Base-by-base conservation (phyloP, 306 rosid genomes). In the Gastrolobium bilobum region DNA sequence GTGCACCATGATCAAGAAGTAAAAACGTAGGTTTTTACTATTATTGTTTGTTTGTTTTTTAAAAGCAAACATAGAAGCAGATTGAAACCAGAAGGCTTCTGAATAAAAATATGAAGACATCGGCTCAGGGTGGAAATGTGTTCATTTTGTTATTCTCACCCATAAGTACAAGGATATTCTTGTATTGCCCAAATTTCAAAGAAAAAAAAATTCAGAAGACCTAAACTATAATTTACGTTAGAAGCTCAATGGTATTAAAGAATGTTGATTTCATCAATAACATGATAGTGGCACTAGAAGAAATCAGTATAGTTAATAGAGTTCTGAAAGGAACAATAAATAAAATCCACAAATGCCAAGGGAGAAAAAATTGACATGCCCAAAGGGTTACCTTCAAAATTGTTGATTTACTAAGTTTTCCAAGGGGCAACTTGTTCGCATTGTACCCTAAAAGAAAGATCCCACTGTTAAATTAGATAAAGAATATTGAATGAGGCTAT, bases 401-500 rank as follows among this genome's bases (percentile, higher is more conserved):
- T 81, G 97, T 93, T 81, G 97, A 85, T 89, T 88, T 95, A 88
- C 99, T 91, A 60, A 93, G 96, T 87, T 91, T 95, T 72, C 98
- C 99, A 35, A 95, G 99, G 56, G 98, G 98, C 83, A 93, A 83
- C 86, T 95, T 95, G 75, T 91, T 88, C 40, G 99, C 98, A 83
- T 95, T 95, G 89, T 95, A 95, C 75, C 97, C 99, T 95, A 68
- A 67, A 83, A 69, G 33, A 81, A 51, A 82, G 79, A 75, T 62
- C 63, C 54, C 71, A 69, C 51, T n/a, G n/a, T 31, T 59, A 63
- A 35, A 71, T 67, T 14, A 56, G 46, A 56, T 77, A 68, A 47
- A 52, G 26, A 47, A 66, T 66, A 46, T 10, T 37, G 40, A 47
- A 34, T 48, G 6, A 73, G 38, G 65, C 31, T 75, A 50, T 11